phyloP scores from a whole-genome alignment of 2,329 filamentous ascomycete genomes.

The Sporothrix curviconia region DNA sequence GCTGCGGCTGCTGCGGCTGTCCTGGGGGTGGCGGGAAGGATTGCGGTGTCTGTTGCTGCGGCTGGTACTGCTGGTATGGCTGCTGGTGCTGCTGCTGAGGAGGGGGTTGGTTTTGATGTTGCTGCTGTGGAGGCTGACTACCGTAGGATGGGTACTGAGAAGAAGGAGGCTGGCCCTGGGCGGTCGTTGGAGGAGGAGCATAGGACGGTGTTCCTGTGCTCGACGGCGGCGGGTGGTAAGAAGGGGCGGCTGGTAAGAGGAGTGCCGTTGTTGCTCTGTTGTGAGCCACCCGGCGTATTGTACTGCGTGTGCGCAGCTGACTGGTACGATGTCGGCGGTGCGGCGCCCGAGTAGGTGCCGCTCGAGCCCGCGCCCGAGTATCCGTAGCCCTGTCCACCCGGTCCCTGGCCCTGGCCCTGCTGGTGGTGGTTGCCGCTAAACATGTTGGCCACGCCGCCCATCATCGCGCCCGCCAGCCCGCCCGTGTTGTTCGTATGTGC shows the following conservation, averaged over 20 bases:
- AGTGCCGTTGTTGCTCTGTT: not conserved
- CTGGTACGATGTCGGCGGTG: conserved; percentile 58
- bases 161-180: not conserved
- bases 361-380: conserved; percentile 52
- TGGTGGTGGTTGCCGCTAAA: conserved; percentile 42
- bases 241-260: conserved; percentile 19
- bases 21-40: conserved; percentile 6
- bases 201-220: not conserved
- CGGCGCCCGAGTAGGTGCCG: conserved; percentile 55
- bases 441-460: conserved; percentile 47
- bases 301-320: conserved; percentile 25
- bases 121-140: conserved; percentile 5
- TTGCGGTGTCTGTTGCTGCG: conserved; percentile 11
- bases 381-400: conserved; percentile 55
- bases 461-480: conserved; percentile 46
- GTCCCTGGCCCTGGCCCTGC: conserved; percentile 38
- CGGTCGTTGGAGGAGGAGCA: conserved; percentile 1
- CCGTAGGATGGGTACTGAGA: conserved; percentile 9
- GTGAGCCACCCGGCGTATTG: conserved; percentile 11
- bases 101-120: conserved; percentile 8
- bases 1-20: conserved; percentile 3
- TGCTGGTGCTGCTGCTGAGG: not conserved
- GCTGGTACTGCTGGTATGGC: conserved; percentile 9
- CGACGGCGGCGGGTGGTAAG: not conserved
- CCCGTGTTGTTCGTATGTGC: conserved; percentile 34